Evolutionary conservation across 2,329 filamentous ascomycete genomes (phyloP).

Genomic region (Seiridium unicorne): DNA sequence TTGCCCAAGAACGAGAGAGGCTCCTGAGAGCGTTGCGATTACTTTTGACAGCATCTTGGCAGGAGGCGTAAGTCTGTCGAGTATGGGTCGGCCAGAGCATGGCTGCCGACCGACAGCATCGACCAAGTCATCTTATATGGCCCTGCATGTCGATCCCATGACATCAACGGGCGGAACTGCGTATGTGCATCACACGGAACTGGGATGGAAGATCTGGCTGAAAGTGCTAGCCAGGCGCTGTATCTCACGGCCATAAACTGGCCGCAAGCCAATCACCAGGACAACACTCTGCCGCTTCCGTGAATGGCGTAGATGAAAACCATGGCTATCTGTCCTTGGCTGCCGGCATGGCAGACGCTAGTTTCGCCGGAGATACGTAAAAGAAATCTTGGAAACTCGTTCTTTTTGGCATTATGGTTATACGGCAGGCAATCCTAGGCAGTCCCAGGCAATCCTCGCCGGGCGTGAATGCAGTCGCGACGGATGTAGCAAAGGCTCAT

Average conservation of each 20-base stretch:
- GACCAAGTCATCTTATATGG: background rate
- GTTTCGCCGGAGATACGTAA: background rate
- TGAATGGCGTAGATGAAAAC: background rate
- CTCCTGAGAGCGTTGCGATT: conserved; percentile 15
- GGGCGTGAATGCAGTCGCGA: background rate
- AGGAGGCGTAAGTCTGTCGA: background rate
- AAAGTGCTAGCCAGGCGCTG: background rate
- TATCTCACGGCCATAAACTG: background rate
- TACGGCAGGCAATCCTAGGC: background rate
- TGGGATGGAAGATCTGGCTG: background rate
- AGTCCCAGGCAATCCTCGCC: background rate
- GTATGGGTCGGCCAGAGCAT: background rate
- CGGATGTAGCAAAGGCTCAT: conserved; percentile 3
- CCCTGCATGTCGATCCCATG: too few relatives aligned
- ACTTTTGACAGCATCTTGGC: conserved; percentile 13
- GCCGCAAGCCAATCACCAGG: too few relatives aligned
- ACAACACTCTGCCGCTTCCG: background rate
- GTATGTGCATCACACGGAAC: background rate
- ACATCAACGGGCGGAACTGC: background rate
- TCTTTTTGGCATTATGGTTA: background rate
- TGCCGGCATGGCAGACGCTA: background rate
- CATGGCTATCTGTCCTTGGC: background rate
- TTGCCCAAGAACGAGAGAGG: conserved; percentile 29
- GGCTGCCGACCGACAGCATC: background rate
- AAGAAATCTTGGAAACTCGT: background rate